Evolutionary conservation across 495 filamentous ascomycete genomes (phyloP).

Genomic region (Talaromyces wortmannii): DNA sequence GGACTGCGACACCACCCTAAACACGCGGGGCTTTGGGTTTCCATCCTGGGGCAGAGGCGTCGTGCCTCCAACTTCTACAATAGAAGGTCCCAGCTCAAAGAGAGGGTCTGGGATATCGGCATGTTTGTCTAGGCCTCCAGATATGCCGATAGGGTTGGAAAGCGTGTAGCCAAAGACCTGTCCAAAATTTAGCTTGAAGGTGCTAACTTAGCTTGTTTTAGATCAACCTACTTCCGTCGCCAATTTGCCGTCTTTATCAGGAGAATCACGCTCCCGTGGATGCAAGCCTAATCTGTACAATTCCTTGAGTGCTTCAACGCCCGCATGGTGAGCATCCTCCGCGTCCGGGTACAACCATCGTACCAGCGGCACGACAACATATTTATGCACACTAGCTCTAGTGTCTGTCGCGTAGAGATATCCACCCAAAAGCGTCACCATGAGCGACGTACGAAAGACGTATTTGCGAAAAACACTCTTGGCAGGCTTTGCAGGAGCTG

Average conservation of each 20-base stretch:
- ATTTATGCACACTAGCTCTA: conserved; percentile 76
- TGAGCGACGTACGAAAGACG: conserved; percentile 50
- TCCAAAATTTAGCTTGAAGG: conserved; percentile 8
- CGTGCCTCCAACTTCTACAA: conserved; percentile 88
- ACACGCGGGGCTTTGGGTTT: conserved; percentile 82
- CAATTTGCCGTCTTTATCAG: conserved; percentile 42
- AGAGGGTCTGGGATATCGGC: conserved; percentile 78
- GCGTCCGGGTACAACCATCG: conserved; percentile 71
- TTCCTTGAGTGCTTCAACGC: conserved; percentile 53
- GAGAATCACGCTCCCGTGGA: conserved; percentile 65
- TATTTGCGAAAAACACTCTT: conserved; percentile 32
- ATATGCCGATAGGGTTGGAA: conserved; percentile 82
- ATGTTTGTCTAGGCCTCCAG: conserved; percentile 90
- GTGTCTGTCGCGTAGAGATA: conserved; percentile 89
- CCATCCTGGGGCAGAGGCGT: conserved; percentile 81
- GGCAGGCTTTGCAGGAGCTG: conserved; percentile 12
- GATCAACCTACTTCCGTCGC: conserved; percentile 47
- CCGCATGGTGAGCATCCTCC: conserved; percentile 82
- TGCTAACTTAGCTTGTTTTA: too few relatives aligned
- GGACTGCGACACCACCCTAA: conserved; percentile 71
- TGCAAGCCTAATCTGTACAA: conserved; percentile 52
- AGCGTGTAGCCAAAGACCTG: conserved; percentile 74
- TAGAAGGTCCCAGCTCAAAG: conserved; percentile 69
- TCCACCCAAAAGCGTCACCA: conserved; percentile 39
- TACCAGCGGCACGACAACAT: conserved; percentile 67